Evolutionary conservation across 768 basidiomycete genomes (phyloP).

Genomic region (Holtermannia corniformis): DNA sequence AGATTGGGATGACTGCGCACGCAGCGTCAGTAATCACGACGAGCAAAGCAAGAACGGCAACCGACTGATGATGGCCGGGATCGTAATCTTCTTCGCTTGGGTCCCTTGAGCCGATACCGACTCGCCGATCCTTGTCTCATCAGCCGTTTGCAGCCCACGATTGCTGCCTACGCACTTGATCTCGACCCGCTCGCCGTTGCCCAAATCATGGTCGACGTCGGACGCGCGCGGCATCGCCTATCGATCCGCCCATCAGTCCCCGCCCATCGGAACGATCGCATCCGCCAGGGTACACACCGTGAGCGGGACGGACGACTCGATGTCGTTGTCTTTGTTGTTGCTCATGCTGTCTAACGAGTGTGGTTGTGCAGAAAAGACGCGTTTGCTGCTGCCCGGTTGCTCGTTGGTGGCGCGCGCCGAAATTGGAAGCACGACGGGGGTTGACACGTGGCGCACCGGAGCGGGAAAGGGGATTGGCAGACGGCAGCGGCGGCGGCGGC

Average conservation of each 20-base stretch:
- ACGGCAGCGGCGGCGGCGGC: no score
- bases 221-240: conserved; percentile 35
- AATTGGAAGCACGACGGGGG: no score
- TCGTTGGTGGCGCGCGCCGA: no score
- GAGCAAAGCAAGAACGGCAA: not conserved
- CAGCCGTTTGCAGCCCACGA: not conserved
- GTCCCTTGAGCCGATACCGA: no score
- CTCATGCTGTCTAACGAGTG: not conserved
- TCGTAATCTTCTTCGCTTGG: conserved; percentile 37
- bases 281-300: conserved; percentile 16
- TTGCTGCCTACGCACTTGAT: conserved; percentile 26
- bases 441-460: no score
- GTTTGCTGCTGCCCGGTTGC: no score
- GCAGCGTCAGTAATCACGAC: not conserved
- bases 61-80: conserved; percentile 37
- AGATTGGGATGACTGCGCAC: conserved; percentile 56
- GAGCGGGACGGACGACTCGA: conserved; percentile 28
- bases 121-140: not conserved
- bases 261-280: not conserved
- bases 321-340: conserved; percentile 15
- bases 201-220: conserved; percentile 27
- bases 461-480: no score
- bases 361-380: no score
- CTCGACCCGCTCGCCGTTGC: conserved; percentile 28
- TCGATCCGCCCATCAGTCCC: not conserved